Percentiles rank a stretch among this genome's conserved stretches.
These are phyloP conservation scores for Hondaea fermentalgiana DNA, from an alignment of 108 stramenopile species.

Conservation along the genomic window DNA sequence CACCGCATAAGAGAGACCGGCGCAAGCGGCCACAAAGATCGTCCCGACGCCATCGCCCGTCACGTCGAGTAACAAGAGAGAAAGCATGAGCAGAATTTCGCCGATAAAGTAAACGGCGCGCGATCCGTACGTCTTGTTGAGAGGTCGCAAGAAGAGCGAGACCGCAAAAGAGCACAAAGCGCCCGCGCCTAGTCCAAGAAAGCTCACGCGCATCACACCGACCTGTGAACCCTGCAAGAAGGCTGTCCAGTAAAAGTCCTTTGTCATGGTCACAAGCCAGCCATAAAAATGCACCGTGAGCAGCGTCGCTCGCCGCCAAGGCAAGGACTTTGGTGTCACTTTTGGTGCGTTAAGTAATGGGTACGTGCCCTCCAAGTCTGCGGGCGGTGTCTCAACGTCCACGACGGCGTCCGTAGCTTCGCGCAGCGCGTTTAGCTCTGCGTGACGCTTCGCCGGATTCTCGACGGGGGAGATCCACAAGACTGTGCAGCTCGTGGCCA, in stretches of 20 bases:
- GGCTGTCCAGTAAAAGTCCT: conserved; percentile 9
- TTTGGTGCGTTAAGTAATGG: not conserved
- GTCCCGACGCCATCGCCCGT: not conserved
- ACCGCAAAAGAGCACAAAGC: not conserved
- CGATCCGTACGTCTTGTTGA: not conserved
- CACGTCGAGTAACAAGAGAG: not conserved
- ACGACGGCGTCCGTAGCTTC: not conserved
- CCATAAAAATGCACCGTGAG: not conserved
- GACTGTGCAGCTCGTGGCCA: not conserved
- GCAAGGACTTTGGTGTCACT: not conserved
- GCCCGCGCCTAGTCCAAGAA: not conserved
- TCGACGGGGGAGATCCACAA: not conserved
- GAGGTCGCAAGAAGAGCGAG: not conserved
- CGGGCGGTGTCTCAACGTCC: not conserved
- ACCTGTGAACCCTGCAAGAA: not conserved
- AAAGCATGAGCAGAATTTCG: not conserved
- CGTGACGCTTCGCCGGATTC: not conserved
- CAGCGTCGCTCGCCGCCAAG: not conserved
- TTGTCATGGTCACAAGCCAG: not conserved
- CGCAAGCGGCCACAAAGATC: not conserved
- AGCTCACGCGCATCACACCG: not conserved
- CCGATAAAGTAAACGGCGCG: not conserved
- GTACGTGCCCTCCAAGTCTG: no score
- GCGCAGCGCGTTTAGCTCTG: not conserved
- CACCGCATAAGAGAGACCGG: not conserved